These are phyloP conservation scores for Cytauxzoon felis DNA, from an alignment of 169 alveolate genomes.

Conservation along the genomic window DNA sequence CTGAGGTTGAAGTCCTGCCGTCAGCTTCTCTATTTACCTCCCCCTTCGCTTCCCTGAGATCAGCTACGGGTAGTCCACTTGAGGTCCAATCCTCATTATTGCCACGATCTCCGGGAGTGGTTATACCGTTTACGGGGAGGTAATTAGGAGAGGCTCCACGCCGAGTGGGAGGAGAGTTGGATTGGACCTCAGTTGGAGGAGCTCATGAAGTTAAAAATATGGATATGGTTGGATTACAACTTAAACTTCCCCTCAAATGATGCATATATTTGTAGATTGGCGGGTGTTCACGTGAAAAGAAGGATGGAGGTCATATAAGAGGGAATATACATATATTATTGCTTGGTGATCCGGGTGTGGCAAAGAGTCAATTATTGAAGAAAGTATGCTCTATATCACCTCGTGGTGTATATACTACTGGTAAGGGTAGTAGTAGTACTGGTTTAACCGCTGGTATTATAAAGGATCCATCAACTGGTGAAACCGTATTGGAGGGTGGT, in stretches of 20 bases:
- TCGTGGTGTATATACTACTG: slow-evolving; percentile 90
- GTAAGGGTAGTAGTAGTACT: slow-evolving; percentile 95
- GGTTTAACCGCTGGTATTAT: slow-evolving; percentile 98
- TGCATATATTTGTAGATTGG: slow-evolving; percentile 72
- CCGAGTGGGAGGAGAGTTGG: no score
- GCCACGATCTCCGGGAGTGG: no score
- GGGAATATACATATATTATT: slow-evolving; percentile 96
- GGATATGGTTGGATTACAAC: slow-evolving; percentile 84
- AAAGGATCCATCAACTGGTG: slow-evolving; percentile 90
- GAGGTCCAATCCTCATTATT: no score
- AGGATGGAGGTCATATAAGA: slow-evolving; percentile 95
- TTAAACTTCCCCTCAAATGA: slow-evolving; percentile 82
- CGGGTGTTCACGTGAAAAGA: slow-evolving; percentile 88
- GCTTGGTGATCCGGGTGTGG: slow-evolving; percentile 98
- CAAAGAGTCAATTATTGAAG: slow-evolving; percentile 92
- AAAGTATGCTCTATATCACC: slow-evolving; percentile 85
- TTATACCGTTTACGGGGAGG: no score
- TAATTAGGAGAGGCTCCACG: no score
- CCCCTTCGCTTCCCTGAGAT: no score
- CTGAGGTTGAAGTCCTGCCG: no score
- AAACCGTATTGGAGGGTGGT: slow-evolving; percentile 95
- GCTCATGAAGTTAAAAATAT: slow-evolving; percentile 92
- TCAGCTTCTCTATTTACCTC: no score
- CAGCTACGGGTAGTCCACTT: no score
- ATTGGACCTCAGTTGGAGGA: no score